Base-by-base conservation (phyloP, 148 eudicot species). In the Camellia granthamiana region DNA sequence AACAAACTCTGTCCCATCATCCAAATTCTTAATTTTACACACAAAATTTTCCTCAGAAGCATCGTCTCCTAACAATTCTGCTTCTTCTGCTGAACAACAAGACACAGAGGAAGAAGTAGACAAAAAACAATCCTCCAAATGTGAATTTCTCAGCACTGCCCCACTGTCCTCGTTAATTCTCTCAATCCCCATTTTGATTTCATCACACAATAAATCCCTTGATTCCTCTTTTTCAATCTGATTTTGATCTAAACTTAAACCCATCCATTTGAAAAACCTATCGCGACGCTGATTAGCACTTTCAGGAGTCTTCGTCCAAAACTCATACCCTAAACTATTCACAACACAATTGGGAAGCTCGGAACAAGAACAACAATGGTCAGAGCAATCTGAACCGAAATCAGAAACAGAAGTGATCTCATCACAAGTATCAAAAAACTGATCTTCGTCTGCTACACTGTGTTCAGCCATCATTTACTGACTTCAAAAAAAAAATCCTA, bases 361-460 rank as follows among this genome's bases (percentile, higher is more conserved):
- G 42, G 89, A 74, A 75, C 86, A 38, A 81, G 79, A 82, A 85
- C 66, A 65, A 46, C 72, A 69, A 21, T 58, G 82, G 18, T 83
- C 80, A 18, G 86, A 71, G 85, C 79, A 41, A 81, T 90, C 90
- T 9, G 88, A 89, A 80, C 85, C 85, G 9, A 80, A 83, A 87
- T 90, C 96, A 49, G 94, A 93, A 21, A 87, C 84, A 65, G 93
- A 89, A 78, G 88, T 69, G 54, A 85, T 80, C 77, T 88, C 97
- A n/a, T 88, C 95, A 69, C 85, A 81, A 7, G 92, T 68, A 80
- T 95, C 99, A 82, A 86, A 93, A 81, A 89, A 95, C 52, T 85
- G 82, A 61, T 90, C 95, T 74, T 84, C 89, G 46, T 74, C 84
- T 15, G 80, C 72, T 65, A 78, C 84, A 52, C 80, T 46, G 15